These are phyloP conservation scores for Styphnolobium japonicum DNA, from an alignment of 306 rosid genomes.

Conservation along the genomic window DNA sequence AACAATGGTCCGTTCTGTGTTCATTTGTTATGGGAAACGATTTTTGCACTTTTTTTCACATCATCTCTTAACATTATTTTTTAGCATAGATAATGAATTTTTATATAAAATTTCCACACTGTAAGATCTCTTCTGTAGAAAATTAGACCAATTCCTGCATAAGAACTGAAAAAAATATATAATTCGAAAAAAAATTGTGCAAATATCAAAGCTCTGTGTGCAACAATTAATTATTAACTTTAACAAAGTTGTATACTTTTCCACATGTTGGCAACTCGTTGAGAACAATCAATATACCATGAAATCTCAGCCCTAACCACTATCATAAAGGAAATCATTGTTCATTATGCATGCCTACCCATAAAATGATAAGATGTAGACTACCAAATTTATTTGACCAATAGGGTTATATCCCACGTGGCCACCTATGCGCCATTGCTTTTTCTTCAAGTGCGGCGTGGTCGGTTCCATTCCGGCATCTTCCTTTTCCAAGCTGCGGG, in stretches of 20 bases:
- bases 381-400: constrained; percentile 35
- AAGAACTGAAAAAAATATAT: background rate
- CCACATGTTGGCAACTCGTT: background rate
- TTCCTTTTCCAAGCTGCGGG: constrained; percentile 43
- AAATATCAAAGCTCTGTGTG: background rate
- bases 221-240: background rate
- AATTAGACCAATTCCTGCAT: background rate
- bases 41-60: background rate
- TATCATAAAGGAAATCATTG: constrained; percentile 17
- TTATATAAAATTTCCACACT: background rate
- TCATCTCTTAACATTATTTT: too few species aligned
- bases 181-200: too few species aligned
- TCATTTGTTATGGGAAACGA: background rate
- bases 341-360: constrained; percentile 6
- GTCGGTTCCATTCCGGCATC: constrained; percentile 96
- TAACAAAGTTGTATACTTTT: background rate
- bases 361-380: constrained; percentile 41
- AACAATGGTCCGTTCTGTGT: constrained; percentile 36
- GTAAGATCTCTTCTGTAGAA: background rate
- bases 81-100: background rate
- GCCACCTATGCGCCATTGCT: constrained; percentile 60
- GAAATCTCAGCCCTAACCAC: background rate
- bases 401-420: constrained; percentile 68
- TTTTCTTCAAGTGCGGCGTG: constrained; percentile 70
- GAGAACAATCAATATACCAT: background rate